These are phyloP conservation scores for Microcos paniculata DNA, from an alignment of 345 rosid species.

Conservation along the genomic window DNA sequence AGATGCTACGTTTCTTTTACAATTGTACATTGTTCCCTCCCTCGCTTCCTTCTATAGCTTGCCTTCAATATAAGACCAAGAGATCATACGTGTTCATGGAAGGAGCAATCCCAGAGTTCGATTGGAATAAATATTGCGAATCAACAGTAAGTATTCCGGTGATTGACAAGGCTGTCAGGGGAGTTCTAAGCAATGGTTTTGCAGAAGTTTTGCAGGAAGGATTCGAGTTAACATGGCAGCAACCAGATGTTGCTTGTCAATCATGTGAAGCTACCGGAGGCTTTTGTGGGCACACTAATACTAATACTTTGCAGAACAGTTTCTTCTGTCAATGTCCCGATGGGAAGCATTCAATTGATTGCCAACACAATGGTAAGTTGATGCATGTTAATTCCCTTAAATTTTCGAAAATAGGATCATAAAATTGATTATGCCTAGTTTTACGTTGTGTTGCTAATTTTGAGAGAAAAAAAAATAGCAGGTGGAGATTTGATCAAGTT, in stretches of 20 bases:
- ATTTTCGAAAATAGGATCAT: too few species aligned
- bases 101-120: constrained; percentile 29
- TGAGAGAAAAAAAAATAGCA: not conserved
- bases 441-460: not conserved
- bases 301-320: not conserved
- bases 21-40: constrained; percentile 32
- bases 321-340: constrained; percentile 29
- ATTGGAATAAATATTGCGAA: constrained; percentile 29
- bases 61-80: constrained; percentile 14
- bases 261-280: constrained; percentile 31
- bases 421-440: not conserved
- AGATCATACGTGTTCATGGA: constrained; percentile 26
- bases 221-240: constrained; percentile 27
- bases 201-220: constrained; percentile 21
- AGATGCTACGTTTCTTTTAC: constrained; percentile 25
- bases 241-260: constrained; percentile 15
- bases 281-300: constrained; percentile 19
- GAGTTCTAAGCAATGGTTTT: not conserved
- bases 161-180: constrained; percentile 1
- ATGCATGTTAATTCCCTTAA: not conserved
- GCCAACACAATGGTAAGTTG: not conserved
- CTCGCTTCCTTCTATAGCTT: constrained; percentile 22
- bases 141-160: constrained; percentile 13
- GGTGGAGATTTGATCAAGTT: not conserved
- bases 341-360: constrained; percentile 17